Base-by-base conservation (phyloP, 2,329 filamentous ascomycete genomes). In the Colletotrichum eremochloae region DNA sequence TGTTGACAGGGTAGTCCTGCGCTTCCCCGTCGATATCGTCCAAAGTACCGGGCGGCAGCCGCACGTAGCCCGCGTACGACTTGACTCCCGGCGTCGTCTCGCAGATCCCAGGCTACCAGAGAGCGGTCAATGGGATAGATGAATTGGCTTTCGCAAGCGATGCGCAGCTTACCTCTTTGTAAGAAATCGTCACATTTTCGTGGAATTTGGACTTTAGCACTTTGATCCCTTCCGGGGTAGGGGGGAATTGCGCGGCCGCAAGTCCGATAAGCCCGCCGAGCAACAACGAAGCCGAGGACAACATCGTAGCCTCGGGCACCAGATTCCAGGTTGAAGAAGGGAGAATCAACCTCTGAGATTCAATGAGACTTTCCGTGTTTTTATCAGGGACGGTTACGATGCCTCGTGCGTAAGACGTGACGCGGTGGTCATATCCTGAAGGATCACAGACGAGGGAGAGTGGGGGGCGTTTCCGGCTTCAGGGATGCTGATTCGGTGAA, bases 61-160 rank as follows among this genome's bases (percentile, higher is more conserved):
- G 84, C 64, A 93, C 87, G 81, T 92, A 91, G 74, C 91, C 91
- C 11, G 89, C 86, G 79, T 90, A 92, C 81, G 81, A 91, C 88
- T 81, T 92, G 87, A 83, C 90, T 83, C 82, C 92, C 82, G 64
- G 85, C 79, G 75, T 86, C 63, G 81, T 91, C 89, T 76, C 87
- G 83, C 75, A 91, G 88, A 79, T 84, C 79, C 82, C 91, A 87
- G 68, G 88, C 90, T 86, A 31, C 9, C 11, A 12, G 18, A 18
- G 18, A 14, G n/a, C 12, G 42, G 84, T 58, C 12, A 58, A 24
- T 65, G n/a, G 48, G 61, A 11, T 50, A 12, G 6, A 8, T 1
- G 44, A 1, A 5, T 12, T 20, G 63, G 55, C 46, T 0, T 63
- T 11, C 11, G 36, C 48, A 4, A 24, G 24, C 57, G 0, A 50